phyloP scores from a whole-genome alignment of 1,284 basidiomycete genomes.

The Ganoderma multipileum region DNA sequence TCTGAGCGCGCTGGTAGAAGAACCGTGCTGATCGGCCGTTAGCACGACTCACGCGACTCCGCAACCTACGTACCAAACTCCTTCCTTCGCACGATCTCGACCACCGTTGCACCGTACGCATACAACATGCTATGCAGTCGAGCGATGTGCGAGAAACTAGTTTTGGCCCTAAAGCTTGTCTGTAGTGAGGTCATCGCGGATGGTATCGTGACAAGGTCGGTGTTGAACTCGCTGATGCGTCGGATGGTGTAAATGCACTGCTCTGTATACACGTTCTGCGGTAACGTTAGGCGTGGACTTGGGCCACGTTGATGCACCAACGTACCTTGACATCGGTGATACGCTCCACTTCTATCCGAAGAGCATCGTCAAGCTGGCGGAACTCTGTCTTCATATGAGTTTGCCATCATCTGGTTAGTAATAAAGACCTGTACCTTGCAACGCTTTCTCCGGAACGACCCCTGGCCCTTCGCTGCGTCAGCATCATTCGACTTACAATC shows the following conservation, averaged over 20 bases:
- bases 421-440: conserved; percentile 56
- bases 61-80: conserved; percentile 72
- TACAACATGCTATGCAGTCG: conserved; percentile 91
- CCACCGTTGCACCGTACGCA: conserved; percentile 91
- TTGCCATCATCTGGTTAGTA: not conserved
- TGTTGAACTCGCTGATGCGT: conserved; percentile 78
- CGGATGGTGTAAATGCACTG: conserved; percentile 72
- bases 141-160: conserved; percentile 89
- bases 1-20: conserved; percentile 80
- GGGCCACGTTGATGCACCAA: not conserved
- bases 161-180: conserved; percentile 72
- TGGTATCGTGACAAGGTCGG: conserved; percentile 76
- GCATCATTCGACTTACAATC: not conserved
- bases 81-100: conserved; percentile 90
- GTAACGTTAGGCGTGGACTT: not conserved
- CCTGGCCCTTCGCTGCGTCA: conserved; percentile 47
- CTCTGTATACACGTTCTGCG: conserved; percentile 79
- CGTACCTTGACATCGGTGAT: conserved; percentile 67
- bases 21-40: conserved; percentile 60
- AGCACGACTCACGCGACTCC: conserved; percentile 5
- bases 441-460: conserved; percentile 54
- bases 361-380: conserved; percentile 61
- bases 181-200: conserved; percentile 69
- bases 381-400: conserved; percentile 53
- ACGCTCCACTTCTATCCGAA: conserved; percentile 65